These are phyloP conservation scores for Irpex sp. DNA, from an alignment of 1,284 basidiomycete species.

Conservation along the genomic window DNA sequence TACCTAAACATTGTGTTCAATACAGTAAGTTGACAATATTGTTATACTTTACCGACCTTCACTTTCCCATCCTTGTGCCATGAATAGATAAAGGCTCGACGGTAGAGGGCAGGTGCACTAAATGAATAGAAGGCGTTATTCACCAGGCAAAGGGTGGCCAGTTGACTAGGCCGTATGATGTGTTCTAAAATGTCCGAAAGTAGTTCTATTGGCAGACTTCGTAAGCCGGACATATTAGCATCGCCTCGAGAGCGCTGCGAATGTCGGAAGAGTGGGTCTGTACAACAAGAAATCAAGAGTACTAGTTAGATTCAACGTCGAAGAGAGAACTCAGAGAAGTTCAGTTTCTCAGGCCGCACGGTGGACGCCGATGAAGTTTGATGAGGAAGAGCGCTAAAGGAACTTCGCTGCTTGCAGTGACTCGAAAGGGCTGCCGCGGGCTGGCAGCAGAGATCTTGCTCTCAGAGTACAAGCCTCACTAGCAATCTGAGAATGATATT, in stretches of 20 bases:
- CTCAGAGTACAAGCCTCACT: no score
- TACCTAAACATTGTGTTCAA: slow-evolving; percentile 35
- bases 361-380: no score
- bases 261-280: no score
- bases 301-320: no score
- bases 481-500: no score
- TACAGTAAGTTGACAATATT: neutral
- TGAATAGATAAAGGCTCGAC: slow-evolving; percentile 53
- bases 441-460: no score
- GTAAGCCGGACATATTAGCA: slow-evolving; percentile 31
- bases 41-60: slow-evolving; percentile 44
- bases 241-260: neutral
- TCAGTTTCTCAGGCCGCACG: no score
- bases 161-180: slow-evolving; percentile 47
- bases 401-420: no score
- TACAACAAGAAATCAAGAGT: no score
- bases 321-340: no score
- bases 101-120: slow-evolving; percentile 48
- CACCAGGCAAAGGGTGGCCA: slow-evolving; percentile 50
- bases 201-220: slow-evolving; percentile 59
- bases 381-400: no score
- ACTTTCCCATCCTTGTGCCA: slow-evolving; percentile 63
- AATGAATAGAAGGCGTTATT: slow-evolving; percentile 49
- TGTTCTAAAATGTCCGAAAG: slow-evolving; percentile 49
- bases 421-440: no score